Conservation (phyloP, 192 early-diverging fungal genomes). For the Backusella liffmaniae region DNA sequence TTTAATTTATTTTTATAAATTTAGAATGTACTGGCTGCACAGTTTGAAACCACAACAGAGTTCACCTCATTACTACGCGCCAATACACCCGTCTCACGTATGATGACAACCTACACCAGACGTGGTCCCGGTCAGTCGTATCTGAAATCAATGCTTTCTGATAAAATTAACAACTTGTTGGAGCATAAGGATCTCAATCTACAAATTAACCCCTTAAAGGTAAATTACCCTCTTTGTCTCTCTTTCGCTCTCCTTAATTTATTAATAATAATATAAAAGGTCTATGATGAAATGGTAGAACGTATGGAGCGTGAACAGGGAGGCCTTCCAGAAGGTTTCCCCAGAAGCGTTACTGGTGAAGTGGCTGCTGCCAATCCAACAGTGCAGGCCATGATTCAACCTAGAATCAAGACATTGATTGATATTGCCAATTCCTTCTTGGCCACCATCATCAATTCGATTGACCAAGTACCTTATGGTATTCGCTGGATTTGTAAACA, state of each 20-base stretch:
- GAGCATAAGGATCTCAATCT: slow-evolving; percentile 83
- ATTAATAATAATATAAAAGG: slow-evolving; percentile 27
- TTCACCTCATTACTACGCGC: slow-evolving; percentile 86
- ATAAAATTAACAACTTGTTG: slow-evolving; percentile 81
- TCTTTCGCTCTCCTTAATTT: neutral
- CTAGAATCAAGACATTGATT: slow-evolving; percentile 77
- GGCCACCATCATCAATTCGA: slow-evolving; percentile 79
- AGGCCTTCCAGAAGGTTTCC: slow-evolving; percentile 55
- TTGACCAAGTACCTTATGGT: slow-evolving; percentile 91
- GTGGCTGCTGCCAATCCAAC: slow-evolving; percentile 77
- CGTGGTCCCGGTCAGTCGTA: slow-evolving; percentile 93
- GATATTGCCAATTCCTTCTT: slow-evolving; percentile 88
- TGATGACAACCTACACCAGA: slow-evolving; percentile 98
- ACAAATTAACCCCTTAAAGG: slow-evolving; percentile 94
- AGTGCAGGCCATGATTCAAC: slow-evolving; percentile 79
- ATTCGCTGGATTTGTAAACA: slow-evolving; percentile 99
- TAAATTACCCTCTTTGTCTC: slow-evolving; percentile 11
- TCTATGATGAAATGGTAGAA: slow-evolving; percentile 79
- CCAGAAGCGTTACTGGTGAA: slow-evolving; percentile 77
- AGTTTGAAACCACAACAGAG: slow-evolving; percentile 89
- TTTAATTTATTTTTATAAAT: slow-evolving; percentile 12
- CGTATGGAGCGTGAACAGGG: slow-evolving; percentile 68
- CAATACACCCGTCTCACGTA: slow-evolving; percentile 93
- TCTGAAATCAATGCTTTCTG: slow-evolving; percentile 81
- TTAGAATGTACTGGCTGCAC: slow-evolving; percentile 76